These are phyloP conservation scores for Rhizopogon salebrosus DNA, from an alignment of 768 basidiomycete genomes.

Conservation along the genomic window DNA sequence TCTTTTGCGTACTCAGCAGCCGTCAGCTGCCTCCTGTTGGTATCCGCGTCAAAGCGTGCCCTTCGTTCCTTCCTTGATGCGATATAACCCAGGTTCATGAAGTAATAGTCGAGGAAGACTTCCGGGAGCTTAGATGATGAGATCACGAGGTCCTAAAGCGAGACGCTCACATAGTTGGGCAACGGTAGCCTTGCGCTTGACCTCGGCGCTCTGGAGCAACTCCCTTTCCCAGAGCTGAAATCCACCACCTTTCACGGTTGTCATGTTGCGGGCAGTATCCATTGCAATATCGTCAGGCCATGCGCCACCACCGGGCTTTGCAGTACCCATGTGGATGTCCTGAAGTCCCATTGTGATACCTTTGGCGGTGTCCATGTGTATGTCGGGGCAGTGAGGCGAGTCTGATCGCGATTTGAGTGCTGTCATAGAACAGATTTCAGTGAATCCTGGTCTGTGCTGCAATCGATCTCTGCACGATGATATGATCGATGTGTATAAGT, in stretches of 20 bases:
- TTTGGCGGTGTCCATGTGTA: slow-evolving; percentile 80
- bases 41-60: slow-evolving; percentile 78
- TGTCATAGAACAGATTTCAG: neutral
- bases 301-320: slow-evolving; percentile 40
- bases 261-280: slow-evolving; percentile 38
- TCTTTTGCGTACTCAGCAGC: slow-evolving; percentile 62
- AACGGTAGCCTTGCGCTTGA: slow-evolving; percentile 93
- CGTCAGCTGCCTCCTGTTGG: slow-evolving; percentile 56
- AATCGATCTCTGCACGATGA: neutral
- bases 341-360: slow-evolving; percentile 41
- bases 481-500: neutral
- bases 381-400: slow-evolving; percentile 39
- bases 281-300: slow-evolving; percentile 56
- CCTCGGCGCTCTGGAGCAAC: slow-evolving; percentile 77
- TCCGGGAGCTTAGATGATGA: slow-evolving; percentile 10
- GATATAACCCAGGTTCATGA: slow-evolving; percentile 89
- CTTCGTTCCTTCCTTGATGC: slow-evolving; percentile 82
- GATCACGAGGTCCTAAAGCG: neutral
- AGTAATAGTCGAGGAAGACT: slow-evolving; percentile 99
- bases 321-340: slow-evolving; percentile 62
- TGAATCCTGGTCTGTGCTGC: neutral
- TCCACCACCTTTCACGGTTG: slow-evolving; percentile 48
- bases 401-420: neutral
- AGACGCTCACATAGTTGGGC: slow-evolving; percentile 83
- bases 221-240: slow-evolving; percentile 82